Conservation (phyloP, 345 rosid species). For the Gossypium herbaceum region DNA sequence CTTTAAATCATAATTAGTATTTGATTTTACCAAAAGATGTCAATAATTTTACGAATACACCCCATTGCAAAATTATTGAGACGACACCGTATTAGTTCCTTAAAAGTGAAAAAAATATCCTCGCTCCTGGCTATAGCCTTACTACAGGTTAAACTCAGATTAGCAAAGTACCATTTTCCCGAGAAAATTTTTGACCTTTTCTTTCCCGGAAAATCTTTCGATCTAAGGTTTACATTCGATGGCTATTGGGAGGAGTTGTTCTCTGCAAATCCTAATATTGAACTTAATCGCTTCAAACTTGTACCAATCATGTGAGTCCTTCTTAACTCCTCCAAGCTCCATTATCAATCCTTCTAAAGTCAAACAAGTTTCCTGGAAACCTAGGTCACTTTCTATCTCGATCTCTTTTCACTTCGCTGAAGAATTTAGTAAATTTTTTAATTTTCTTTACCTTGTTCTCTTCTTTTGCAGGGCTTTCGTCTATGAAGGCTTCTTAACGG, state of each 20-base stretch:
- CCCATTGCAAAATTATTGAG: neutral
- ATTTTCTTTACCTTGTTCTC: neutral
- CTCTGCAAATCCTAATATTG: constrained; percentile 25
- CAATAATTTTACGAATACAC: neutral
- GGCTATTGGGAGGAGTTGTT: constrained; percentile 13
- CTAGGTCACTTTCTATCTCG: constrained; percentile 41
- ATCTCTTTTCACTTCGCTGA: neutral
- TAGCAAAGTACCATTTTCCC: constrained; percentile 10
- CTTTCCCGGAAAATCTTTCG: constrained; percentile 18
- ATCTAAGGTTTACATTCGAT: constrained; percentile 21
- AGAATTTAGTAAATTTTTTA: constrained; percentile 7
- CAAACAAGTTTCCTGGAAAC: constrained; percentile 83
- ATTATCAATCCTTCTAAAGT: constrained; percentile 75
- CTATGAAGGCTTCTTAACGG: constrained; percentile 84
- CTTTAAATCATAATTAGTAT: neutral
- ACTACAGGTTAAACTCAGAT: neutral
- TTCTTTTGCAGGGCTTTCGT: constrained; percentile 68
- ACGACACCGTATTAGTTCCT: neutral
- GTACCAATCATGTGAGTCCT: constrained; percentile 31
- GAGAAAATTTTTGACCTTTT: neutral
- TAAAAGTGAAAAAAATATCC: neutral
- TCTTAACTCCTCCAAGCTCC: constrained; percentile 53
- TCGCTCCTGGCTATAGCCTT: neutral
- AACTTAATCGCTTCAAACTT: constrained; percentile 38
- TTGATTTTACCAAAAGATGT: neutral